phyloP scores from a whole-genome alignment of 2,329 filamentous ascomycete genomes.

The Colletotrichum sp. region DNA sequence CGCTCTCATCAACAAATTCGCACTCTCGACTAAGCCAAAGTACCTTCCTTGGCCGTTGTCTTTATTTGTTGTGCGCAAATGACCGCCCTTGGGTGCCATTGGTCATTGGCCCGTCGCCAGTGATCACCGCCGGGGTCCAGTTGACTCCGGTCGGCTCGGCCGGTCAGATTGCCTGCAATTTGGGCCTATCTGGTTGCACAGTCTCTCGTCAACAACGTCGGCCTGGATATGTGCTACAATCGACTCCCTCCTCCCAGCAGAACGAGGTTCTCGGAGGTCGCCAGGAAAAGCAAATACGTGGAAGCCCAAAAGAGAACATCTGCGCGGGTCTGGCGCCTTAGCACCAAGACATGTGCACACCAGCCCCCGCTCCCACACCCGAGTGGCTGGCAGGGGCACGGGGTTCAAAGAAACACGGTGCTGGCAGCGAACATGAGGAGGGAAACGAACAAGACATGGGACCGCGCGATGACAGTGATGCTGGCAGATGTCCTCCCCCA shows the following conservation, averaged over 20 bases:
- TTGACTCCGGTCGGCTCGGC: neutral
- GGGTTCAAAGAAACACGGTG: neutral
- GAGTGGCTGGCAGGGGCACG: conserved; percentile 5
- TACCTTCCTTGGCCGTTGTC: neutral
- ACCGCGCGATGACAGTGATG: neutral
- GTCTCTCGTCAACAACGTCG: neutral
- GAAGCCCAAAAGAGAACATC: neutral
- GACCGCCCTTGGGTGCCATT: neutral
- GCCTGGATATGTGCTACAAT: neutral
- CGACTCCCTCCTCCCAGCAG: neutral
- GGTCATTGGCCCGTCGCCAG: neutral
- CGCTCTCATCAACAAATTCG: neutral
- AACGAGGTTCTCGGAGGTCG: neutral
- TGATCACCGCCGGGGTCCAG: conserved; percentile 5
- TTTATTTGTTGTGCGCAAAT: neutral
- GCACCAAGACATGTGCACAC: neutral
- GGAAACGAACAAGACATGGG: neutral
- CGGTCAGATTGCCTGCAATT: neutral
- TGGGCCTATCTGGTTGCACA: neutral
- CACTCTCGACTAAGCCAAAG: neutral
- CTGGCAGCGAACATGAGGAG: neutral
- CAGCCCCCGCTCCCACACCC: neutral
- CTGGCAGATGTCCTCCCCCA: neutral
- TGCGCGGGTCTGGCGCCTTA: neutral
- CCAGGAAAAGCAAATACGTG: neutral